Conservation (phyloP, 2,329 filamentous ascomycete genomes). For the Cordyceps pruinosa region DNA sequence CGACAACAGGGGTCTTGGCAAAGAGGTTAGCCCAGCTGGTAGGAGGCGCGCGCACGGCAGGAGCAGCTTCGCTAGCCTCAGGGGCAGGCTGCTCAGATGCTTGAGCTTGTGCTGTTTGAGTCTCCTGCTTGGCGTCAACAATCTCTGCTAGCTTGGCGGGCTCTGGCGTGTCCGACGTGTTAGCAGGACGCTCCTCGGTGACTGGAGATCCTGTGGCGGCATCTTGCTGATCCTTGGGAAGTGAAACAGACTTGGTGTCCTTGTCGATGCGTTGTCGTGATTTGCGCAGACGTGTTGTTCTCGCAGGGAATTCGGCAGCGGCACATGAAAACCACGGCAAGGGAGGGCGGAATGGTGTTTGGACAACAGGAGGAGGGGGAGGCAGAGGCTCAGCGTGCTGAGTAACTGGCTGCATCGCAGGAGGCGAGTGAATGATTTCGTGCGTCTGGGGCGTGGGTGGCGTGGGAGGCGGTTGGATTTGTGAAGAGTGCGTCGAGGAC, state of each 20-base stretch:
- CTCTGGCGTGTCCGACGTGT: neutral
- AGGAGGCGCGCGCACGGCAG: conserved; percentile 25
- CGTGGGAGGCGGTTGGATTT: conserved; percentile 36
- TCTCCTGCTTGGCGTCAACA: neutral
- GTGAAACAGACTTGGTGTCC: conserved; percentile 33
- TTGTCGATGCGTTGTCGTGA: conserved; percentile 36
- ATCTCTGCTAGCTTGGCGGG: neutral
- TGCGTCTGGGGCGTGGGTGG: conserved; percentile 38
- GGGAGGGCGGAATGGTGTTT: conserved; percentile 39
- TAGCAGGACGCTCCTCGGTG: neutral
- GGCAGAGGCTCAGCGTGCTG: conserved; percentile 5
- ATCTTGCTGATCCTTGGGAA: conserved; percentile 35
- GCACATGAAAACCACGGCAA: conserved; percentile 52
- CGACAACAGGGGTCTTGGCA: conserved; percentile 19
- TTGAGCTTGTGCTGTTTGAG: neutral
- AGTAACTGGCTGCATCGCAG: conserved; percentile 14
- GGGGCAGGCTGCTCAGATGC: conserved; percentile 10
- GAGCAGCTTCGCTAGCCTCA: conserved; percentile 10
- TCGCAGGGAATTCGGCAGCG: conserved; percentile 43
- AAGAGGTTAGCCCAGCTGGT: conserved; percentile 37
- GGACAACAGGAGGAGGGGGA: neutral
- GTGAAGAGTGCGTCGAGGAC: conserved; percentile 45
- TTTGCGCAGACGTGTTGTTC: conserved; percentile 30
- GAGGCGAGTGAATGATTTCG: conserved; percentile 22
- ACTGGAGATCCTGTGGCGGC: conserved; percentile 13